Conservation (phyloP, 1,284 basidiomycete genomes). For the Cutaneotrichosporon arboriforme region DNA sequence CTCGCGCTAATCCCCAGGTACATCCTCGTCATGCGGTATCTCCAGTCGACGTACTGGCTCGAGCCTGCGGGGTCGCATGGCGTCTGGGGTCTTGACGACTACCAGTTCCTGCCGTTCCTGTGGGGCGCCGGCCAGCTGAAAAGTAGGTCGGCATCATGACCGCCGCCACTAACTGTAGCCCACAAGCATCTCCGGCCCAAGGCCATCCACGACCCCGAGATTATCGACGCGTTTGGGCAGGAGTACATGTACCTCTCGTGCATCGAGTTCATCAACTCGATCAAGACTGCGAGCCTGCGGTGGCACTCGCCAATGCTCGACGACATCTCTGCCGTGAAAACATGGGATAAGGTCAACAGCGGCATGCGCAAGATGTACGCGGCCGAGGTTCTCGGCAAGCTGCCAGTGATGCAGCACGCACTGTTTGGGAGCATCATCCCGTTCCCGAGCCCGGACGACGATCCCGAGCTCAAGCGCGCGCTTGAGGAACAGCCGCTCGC, state of each 20-base stretch:
- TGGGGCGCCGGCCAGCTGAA: slow-evolving; percentile 72
- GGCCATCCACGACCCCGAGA: slow-evolving; percentile 85
- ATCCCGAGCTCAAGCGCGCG: slow-evolving; percentile 42
- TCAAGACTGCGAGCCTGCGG: slow-evolving; percentile 88
- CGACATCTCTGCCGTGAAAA: slow-evolving; percentile 94
- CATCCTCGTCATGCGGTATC: slow-evolving; percentile 76
- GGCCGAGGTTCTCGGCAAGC: slow-evolving; percentile 89
- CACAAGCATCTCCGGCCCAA: slow-evolving; percentile 89
- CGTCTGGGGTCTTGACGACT: slow-evolving; percentile 97
- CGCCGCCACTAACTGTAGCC: slow-evolving; percentile 49
- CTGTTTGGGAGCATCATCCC: slow-evolving; percentile 80
- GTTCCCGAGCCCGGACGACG: slow-evolving; percentile 52
- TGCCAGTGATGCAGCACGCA: slow-evolving; percentile 95
- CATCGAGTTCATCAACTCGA: slow-evolving; percentile 93
- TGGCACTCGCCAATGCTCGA: slow-evolving; percentile 99
- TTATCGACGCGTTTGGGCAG: slow-evolving; percentile 83
- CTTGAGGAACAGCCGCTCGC: slow-evolving; percentile 50
- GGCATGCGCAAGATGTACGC: slow-evolving; percentile 99
- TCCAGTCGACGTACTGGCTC: slow-evolving; percentile 95
- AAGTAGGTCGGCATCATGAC: slow-evolving; percentile 49
- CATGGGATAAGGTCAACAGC: slow-evolving; percentile 94
- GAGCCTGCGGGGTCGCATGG: slow-evolving; percentile 97
- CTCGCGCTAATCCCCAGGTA: slow-evolving; percentile 57
- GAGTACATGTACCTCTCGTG: slow-evolving; percentile 98
- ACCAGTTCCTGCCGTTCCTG: slow-evolving; percentile 92